Conservation (phyloP, 176 grass and related monocot species). For the Musa itinerans region DNA sequence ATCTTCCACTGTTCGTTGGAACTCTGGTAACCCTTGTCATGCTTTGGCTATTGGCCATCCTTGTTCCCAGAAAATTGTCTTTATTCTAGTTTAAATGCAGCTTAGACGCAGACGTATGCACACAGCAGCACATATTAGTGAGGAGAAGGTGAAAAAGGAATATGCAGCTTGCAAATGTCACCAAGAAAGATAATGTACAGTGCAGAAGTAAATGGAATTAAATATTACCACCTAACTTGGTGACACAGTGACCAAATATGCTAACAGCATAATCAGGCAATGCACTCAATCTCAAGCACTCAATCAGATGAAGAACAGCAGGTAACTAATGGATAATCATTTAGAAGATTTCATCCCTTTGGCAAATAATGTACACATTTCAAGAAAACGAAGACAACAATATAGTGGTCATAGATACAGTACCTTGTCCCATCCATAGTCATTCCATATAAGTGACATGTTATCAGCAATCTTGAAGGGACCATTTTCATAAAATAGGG, state of each 20-base stretch:
- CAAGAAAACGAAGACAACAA: neutral
- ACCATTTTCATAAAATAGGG: slow-evolving; percentile 50
- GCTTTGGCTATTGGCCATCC: neutral
- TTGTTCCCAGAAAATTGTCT: neutral
- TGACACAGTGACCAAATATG: neutral
- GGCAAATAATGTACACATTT: neutral
- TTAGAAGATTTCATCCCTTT: no score
- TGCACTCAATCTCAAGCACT: neutral
- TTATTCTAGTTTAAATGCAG: neutral
- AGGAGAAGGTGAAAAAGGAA: neutral
- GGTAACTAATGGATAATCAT: neutral
- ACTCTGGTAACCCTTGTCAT: neutral
- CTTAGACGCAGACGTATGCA: neutral
- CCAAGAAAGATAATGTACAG: neutral
- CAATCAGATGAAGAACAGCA: neutral
- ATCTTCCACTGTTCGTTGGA: neutral
- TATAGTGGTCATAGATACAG: neutral
- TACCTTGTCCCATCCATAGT: slow-evolving; percentile 58
- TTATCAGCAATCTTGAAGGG: slow-evolving; percentile 55
- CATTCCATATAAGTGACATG: slow-evolving; percentile 47
- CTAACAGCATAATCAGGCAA: neutral
- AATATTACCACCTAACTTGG: neutral
- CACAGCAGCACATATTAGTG: neutral
- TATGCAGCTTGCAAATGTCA: neutral
- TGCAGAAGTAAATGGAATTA: neutral